Percentiles rank a stretch among this genome's conserved stretches.
phyloP scores from a whole-genome alignment of 2,329 filamentous ascomycete species.

The Cryphonectria radicalis region DNA sequence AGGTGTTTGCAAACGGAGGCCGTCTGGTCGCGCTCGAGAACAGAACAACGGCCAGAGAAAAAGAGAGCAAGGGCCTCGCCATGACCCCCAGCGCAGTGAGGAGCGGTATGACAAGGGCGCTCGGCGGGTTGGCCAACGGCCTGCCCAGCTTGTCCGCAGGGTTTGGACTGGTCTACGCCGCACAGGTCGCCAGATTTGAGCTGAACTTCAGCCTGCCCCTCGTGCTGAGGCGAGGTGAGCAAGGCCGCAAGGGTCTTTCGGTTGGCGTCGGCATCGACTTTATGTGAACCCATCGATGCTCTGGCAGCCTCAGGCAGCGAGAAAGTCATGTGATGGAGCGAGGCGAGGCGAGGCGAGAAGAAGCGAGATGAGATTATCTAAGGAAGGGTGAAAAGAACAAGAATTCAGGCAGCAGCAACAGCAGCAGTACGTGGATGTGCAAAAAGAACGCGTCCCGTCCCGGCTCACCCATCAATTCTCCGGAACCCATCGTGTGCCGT shows the following conservation, averaged over 20 bases:
- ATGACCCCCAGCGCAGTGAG: slow-evolving; percentile 55
- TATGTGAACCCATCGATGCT: slow-evolving; percentile 60
- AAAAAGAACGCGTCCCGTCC: slow-evolving; percentile 1
- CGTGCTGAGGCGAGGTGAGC: slow-evolving; percentile 79
- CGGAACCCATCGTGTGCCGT: neutral
- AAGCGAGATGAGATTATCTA: neutral
- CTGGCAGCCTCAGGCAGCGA: neutral
- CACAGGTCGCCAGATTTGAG: slow-evolving; percentile 91
- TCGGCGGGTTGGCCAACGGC: slow-evolving; percentile 73
- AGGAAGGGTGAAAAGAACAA: neutral
- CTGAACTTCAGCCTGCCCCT: slow-evolving; percentile 92
- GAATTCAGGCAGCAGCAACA: neutral
- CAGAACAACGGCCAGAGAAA: slow-evolving; percentile 37
- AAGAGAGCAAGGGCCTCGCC: slow-evolving; percentile 46
- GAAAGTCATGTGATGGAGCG: neutral
- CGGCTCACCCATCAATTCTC: neutral
- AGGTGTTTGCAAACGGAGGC: slow-evolving; percentile 90
- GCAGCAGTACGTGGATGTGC: neutral
- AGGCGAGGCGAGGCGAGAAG: neutral
- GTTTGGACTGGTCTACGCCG: slow-evolving; percentile 90
- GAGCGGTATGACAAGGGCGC: slow-evolving; percentile 60
- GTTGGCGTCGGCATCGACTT: slow-evolving; percentile 98
- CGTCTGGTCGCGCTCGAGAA: slow-evolving; percentile 77
- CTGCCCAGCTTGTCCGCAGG: slow-evolving; percentile 86
- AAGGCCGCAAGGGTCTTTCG: slow-evolving; percentile 87